Evolutionary conservation across 768 basidiomycete genomes (phyloP), one percentile per base, ranked within the genome.

Genomic region (Lentinula raphanica): DNA sequence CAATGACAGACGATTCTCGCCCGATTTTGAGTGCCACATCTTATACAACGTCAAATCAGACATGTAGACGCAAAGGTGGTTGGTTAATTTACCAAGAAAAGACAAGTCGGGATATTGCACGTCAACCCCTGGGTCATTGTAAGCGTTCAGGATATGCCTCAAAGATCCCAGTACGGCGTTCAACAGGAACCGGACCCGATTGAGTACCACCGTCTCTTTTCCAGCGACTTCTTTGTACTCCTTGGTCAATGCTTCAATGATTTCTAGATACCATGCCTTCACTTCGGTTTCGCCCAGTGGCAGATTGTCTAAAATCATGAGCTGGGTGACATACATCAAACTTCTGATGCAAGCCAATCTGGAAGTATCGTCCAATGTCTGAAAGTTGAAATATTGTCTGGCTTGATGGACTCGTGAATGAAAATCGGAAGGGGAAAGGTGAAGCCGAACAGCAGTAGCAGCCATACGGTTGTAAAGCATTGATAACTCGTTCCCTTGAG

Each of bases 401-500:
- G 88, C 86, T 54, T 83, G 84, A n/a, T 76, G 70, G 40, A 94
- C 69, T 15, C 88, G 83, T 44, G 78, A 76, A 3, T 71, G 71
- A 46, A 79, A 71, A 21, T 79, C 78, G 2, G 74, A 63, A 1
- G 74, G 66, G 46, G 88, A 83, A 45, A 97, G 79, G 63, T 86
- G 80, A 42, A 90, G 77, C 3, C 84, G 85, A 27, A 91, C 75
- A 5, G 87, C 82, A 62, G 89, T 75, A 11, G 89, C 86, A 49
- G 81, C 83, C 64, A 91, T 84, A 8, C 94, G 84, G 69, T 97
- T 97, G 70, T 87, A 84, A 32, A 96, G 76, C 79, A 85, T 85
- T 0, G 91, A 88, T 2, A 90, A 75, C 36, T 89, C 83, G 32
- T 79, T 74, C 2, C 68, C 60, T 0, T 76, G 72, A 0, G 86